These are phyloP conservation scores for Thelephora ganbajun DNA, from an alignment of 768 basidiomycete species.

Conservation along the genomic window DNA sequence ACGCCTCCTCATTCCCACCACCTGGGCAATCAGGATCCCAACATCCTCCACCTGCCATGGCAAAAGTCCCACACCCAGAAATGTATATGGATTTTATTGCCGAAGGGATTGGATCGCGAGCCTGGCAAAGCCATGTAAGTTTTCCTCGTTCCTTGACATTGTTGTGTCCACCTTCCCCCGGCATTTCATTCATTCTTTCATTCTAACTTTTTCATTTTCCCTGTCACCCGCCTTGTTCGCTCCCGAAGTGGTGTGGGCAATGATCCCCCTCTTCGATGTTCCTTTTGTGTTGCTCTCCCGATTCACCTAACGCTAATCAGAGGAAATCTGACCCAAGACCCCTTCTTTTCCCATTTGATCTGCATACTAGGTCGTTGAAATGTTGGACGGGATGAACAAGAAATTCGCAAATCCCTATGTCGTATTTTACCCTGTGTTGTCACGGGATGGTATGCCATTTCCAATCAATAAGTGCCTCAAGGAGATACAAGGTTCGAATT, in stretches of 20 bases:
- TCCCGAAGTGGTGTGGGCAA: no score
- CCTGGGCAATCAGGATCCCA: slow-evolving; percentile 7
- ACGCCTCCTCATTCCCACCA: slow-evolving; percentile 9
- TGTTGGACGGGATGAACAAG: slow-evolving; percentile 67
- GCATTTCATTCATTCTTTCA: not conserved
- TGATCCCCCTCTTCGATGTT: slow-evolving; percentile 9
- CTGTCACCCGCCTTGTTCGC: not conserved
- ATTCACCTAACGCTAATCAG: not conserved
- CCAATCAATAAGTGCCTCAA: slow-evolving; percentile 65
- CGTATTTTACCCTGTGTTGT: slow-evolving; percentile 63
- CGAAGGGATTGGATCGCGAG: slow-evolving; percentile 49
- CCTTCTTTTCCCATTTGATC: not conserved
- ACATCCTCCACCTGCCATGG: slow-evolving; percentile 22
- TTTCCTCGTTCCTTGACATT: slow-evolving; percentile 4
- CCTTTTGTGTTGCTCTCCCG: slow-evolving; percentile 1
- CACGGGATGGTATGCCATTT: slow-evolving; percentile 72
- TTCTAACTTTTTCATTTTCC: slow-evolving; percentile 5
- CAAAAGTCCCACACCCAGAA: slow-evolving; percentile 71
- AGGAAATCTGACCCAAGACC: not conserved
- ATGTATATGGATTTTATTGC: slow-evolving; percentile 80
- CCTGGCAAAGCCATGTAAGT: slow-evolving; percentile 63
- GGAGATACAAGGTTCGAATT: slow-evolving; percentile 55
- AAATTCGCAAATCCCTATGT: slow-evolving; percentile 72
- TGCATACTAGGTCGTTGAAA: slow-evolving; percentile 50
- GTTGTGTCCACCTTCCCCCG: not conserved